Evolutionary conservation across 2,329 filamentous ascomycete species (phyloP).

Genomic region (Mariannaea elegans): DNA sequence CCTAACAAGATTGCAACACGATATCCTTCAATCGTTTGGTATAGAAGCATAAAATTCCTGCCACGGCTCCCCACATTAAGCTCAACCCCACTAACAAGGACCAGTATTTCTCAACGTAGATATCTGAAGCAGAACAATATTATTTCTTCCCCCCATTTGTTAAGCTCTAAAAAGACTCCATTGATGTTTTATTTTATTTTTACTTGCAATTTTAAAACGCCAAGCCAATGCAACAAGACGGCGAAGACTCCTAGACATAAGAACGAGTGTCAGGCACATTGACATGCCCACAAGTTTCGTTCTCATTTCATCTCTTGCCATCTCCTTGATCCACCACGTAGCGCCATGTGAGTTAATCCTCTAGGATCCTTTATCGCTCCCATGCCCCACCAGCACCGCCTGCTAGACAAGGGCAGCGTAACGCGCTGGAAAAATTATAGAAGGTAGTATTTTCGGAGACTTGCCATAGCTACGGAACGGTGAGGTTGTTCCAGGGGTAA

Average conservation of each 20-base stretch:
- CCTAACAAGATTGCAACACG: no score
- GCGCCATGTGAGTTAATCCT: constrained; percentile 8
- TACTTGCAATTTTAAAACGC: no score
- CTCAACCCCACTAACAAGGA: constrained; percentile 5
- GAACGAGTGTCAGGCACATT: no score
- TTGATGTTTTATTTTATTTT: no score
- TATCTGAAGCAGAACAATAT: neutral
- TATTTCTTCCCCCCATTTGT: neutral
- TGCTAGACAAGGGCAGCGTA: neutral
- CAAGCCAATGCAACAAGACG: no score
- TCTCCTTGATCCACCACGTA: constrained; percentile 1
- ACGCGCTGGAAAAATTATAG: neutral
- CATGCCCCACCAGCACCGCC: neutral
- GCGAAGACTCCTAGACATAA: no score
- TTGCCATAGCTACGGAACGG: neutral
- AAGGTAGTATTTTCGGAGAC: neutral
- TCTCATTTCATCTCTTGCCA: neutral
- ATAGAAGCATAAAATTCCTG: no score
- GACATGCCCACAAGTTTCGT: no score
- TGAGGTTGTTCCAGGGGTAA: neutral
- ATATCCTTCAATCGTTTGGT: no score
- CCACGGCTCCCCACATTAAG: no score
- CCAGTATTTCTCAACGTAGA: neutral
- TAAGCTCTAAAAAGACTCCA: no score
- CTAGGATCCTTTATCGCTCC: neutral